Evolutionary conservation across 177 flowering plant genomes (phyloP).

Genomic region (Tripterygium wilfordii): DNA sequence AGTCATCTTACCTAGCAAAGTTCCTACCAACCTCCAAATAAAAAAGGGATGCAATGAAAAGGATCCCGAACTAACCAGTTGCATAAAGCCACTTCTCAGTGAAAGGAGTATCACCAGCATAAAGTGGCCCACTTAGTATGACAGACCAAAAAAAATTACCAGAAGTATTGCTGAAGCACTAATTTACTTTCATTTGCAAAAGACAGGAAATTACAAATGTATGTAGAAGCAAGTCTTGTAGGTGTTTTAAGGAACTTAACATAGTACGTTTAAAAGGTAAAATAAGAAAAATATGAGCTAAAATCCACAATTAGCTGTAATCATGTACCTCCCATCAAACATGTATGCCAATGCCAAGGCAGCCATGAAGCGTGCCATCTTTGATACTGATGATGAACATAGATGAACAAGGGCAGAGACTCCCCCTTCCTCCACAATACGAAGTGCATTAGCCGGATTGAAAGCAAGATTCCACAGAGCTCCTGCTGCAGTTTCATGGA

Average conservation of each 20-base stretch:
- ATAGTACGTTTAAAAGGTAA: neutral
- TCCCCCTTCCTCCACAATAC: constrained; percentile 90
- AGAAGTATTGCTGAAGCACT: neutral
- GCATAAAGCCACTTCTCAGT: too few species aligned
- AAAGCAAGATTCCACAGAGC: constrained; percentile 98
- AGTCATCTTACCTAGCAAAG: too few species aligned
- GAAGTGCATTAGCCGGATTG: constrained; percentile 89
- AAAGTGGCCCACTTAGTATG: too few species aligned
- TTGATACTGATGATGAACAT: constrained; percentile 79
- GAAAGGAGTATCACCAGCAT: too few species aligned
- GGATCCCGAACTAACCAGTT: too few species aligned
- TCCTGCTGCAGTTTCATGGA: constrained; percentile 97
- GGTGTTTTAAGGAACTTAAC: too few species aligned
- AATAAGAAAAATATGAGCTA: neutral
- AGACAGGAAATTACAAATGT: neutral
- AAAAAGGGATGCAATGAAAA: too few species aligned
- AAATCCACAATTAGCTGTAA: neutral
- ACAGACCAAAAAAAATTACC: too few species aligned
- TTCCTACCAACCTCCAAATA: too few species aligned
- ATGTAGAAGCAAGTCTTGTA: too few species aligned
- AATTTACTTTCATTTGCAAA: neutral
- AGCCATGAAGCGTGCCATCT: constrained; percentile 98
- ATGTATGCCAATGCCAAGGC: constrained; percentile 88
- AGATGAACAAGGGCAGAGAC: constrained; percentile 80
- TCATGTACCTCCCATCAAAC: constrained; percentile 84